Base-by-base conservation (phyloP, 805 yeast genomes). In the Ogataea glucozyma region DNA sequence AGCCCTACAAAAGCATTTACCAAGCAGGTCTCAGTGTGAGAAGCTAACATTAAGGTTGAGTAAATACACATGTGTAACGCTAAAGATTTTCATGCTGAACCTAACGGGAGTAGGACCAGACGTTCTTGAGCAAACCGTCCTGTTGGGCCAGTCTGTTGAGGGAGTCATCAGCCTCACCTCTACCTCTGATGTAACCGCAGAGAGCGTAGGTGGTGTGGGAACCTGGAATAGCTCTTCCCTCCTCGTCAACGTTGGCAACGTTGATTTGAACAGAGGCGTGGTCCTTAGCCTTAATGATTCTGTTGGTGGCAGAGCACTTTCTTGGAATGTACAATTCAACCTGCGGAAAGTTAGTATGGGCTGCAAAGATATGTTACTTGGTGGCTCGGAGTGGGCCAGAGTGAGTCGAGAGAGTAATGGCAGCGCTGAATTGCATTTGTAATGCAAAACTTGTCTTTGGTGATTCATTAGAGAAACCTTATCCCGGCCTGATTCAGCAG, bases 321-420 rank as follows among this genome's bases (percentile, higher is more conserved):
- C 99, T 88, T 82, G 99, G 99, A 77, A 91, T 95, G 95, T 93
- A 93, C 78, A 93, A 89, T 85, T 93, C 99, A 77, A 93, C 97
- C 97, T 88, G 63, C 47, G 17, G 22, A 26, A 49, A 69, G 67
- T 66, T 35, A 30, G 41, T 42, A 31, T 16, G 17, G 29, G 17
- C 21, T 31, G 30, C 21, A 18, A 21, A 37, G 13, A 36, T 27
- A 22, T 7, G 31, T 27, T 6, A 27, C 7, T 6, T 12, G 31
- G 13, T 11, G 31, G 8, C 13, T 27, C 23, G 23, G 18, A 6
- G 4, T n/a, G n/a, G n/a, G n/a, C n/a, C n/a, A n/a, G n/a, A n/a
- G n/a, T n/a, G n/a, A n/a, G n/a, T n/a, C n/a, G n/a, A n/a, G n/a
- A n/a, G n/a, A n/a, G n/a, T n/a, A n/a, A n/a, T n/a, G n/a, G n/a